Base-by-base conservation (phyloP, 805 yeast species). In the Brettanomyces sp. region DNA sequence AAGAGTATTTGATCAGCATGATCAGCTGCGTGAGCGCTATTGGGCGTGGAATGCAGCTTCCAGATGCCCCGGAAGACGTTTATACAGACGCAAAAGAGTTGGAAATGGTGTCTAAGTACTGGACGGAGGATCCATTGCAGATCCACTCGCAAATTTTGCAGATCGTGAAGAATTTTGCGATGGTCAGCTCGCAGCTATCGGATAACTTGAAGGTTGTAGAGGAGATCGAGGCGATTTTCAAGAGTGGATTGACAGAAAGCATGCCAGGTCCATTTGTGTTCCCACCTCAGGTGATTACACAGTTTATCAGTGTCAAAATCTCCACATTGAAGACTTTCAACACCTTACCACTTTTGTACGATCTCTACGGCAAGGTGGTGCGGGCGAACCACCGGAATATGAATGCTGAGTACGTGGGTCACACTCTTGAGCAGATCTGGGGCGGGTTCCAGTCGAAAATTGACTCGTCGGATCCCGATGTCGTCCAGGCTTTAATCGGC, bases 241-340 rank as follows among this genome's bases (percentile, higher is more conserved):
- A 77, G 53, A 54, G 66, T 13, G 95, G 95, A 1, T 61, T 87
- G 13, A 63, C 76, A 3, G 95, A 87, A 55, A 58, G 68, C 3
- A 60, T 77, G 4, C 68, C 74, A 18, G 89, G 89, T 0, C 86
- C 93, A 0, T 85, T 84, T 60, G 79, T 74, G 8, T 73, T 84
- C 47, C 63, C 65, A 0, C 48, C 68, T 3, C 60, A 62, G 0
- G 57, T 66, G 0, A 67, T 79, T 5, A 46, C 77, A 28, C 59
- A 63, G 49, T 77, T 67, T 49, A 68, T 68, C 30, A 48, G 48
- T 18, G 55, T 55, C 50, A 77, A 67, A 49, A 46, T 65, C 52
- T 49, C 52, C 48, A 42, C 48, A 52, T 39, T 58, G 43, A 43
- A 63, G 56, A 44, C 53, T 39, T 30, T 53, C 44, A 50, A 65